Conservation (phyloP, 257 asterid species). For the Echium plantagineum region DNA sequence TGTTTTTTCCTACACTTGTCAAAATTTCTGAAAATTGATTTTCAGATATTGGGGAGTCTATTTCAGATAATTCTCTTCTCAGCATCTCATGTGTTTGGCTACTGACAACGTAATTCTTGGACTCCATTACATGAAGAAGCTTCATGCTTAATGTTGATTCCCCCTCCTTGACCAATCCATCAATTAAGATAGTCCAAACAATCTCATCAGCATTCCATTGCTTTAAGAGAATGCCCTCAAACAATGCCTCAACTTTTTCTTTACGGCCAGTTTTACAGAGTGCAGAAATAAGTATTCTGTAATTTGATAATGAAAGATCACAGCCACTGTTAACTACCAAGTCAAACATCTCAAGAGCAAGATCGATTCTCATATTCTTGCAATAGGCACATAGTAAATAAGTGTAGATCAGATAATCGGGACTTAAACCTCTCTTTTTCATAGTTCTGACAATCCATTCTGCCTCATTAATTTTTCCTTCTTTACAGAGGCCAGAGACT, state of each 20-base stretch:
- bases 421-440: slow-evolving; percentile 61
- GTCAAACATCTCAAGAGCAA: slow-evolving; percentile 48
- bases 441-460: slow-evolving; percentile 53
- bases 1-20: neutral
- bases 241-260: slow-evolving; percentile 58
- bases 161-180: slow-evolving; percentile 66
- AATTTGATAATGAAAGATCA: slow-evolving; percentile 46
- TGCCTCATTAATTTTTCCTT: slow-evolving; percentile 58
- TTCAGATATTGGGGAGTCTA: slow-evolving; percentile 21
- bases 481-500: slow-evolving; percentile 50
- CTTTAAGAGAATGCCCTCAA: slow-evolving; percentile 50
- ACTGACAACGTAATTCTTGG: slow-evolving; percentile 42
- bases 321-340: slow-evolving; percentile 31
- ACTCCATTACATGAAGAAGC: slow-evolving; percentile 53
- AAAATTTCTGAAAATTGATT: neutral
- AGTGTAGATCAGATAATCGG: slow-evolving; percentile 48
- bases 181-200: slow-evolving; percentile 83
- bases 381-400: slow-evolving; percentile 63
- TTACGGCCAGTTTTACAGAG: slow-evolving; percentile 37
- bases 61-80: slow-evolving; percentile 47
- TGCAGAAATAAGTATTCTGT: slow-evolving; percentile 37
- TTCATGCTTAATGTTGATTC: slow-evolving; percentile 45
- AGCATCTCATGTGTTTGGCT: slow-evolving; percentile 40
- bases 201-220: slow-evolving; percentile 70
- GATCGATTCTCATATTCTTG: slow-evolving; percentile 45